Base-by-base conservation (phyloP, 2,329 filamentous ascomycete species). In the Parastagonospora nodorum region DNA sequence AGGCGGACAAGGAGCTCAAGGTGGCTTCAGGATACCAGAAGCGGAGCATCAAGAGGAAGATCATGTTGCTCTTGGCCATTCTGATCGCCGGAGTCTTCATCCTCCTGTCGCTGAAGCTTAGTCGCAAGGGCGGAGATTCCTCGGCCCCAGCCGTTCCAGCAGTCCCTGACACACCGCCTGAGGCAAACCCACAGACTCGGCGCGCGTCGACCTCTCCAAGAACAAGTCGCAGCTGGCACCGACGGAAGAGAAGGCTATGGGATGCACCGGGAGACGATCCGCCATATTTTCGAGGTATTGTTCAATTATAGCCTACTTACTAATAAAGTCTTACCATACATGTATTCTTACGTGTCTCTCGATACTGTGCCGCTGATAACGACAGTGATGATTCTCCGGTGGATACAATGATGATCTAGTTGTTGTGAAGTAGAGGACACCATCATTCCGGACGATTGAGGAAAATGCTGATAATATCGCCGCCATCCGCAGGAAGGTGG, bases 1-100 rank as follows among this genome's bases (percentile, higher is more conserved):
- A 83, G 15, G 94, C 94, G 2, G 90, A 96, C 55, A 94, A 93
- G 73, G 94, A 99, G 76, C 82, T 99, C 47, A 91, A 86, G 55
- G 86, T 95, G 49, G 86, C 94, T 11, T 92, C 89, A 4, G 88
- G 89, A 14, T 97, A 97, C 68, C 94, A 99, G 78, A 87, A 85
- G 72, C 88, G 86, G 69, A 88, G 88, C 44, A 92, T 90, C 16
- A 99, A 97, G 77, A 83, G 94, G 60, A 97, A 96, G 77, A 87
- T 96, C 41, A 94, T 99, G 49, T 80, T 99, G 35, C 78, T 99
- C n/a, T 80, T 99, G 15, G 75, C 96, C 6, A 78, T 99, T 24
- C 75, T 97, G 16, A 88, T 99, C 45, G 86, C 87, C 15, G 94
- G 90, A 29, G 83, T 96, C 77, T 88, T 99, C 66, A 96, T 57